Base-by-base conservation (phyloP, 805 yeast species). In the Starmerella vaccinii region DNA sequence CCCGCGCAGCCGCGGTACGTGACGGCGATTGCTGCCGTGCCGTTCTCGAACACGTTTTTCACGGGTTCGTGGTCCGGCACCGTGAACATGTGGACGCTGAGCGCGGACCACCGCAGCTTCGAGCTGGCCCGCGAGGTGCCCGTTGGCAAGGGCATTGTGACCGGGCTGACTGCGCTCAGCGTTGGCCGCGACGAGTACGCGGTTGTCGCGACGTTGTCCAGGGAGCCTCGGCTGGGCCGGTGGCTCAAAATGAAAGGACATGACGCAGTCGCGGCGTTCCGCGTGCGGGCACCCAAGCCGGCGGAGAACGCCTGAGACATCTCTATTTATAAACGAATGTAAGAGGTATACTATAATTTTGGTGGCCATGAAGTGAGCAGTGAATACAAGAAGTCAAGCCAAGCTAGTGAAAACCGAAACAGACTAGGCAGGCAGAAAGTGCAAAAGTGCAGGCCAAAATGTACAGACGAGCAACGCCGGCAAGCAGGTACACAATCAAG, bases 31-130 rank as follows among this genome's bases (percentile, higher is more conserved):
- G 74, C 81, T 59, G 86, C 95, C 0, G 70, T 90, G 21, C 96
- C 97, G 16, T 90, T 78, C 64, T 76, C 89, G 12, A 88, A 92
- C 62, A 66, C 86, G 5, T 86, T 92, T 62, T 70, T 90, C 40
- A 78, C 87, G 12, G 98, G 98, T 1, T 89, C 97, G 2, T 84
- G 86, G 81, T 76, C 79, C 61, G 97, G 97, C 4, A 64, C 72
- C 8, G 65, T 92, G 49, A 78, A 76, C 53, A 74, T 87, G 42
- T 92, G 97, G 97, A 77, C 77, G 61, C 64, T 90, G 24, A 76
- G 74, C 46, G 81, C 76, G 46, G 80, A 77, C 47, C 63, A 81
- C 59, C 76, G 95, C 59, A 68, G 72, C 30, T 82, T 90, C 63
- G 69, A 66, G 30, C 63, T 71, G 7, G 55, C 85, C 10, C 84